Evolutionary conservation across 768 basidiomycete species (phyloP).

Genomic region (Mycena galericulata): DNA sequence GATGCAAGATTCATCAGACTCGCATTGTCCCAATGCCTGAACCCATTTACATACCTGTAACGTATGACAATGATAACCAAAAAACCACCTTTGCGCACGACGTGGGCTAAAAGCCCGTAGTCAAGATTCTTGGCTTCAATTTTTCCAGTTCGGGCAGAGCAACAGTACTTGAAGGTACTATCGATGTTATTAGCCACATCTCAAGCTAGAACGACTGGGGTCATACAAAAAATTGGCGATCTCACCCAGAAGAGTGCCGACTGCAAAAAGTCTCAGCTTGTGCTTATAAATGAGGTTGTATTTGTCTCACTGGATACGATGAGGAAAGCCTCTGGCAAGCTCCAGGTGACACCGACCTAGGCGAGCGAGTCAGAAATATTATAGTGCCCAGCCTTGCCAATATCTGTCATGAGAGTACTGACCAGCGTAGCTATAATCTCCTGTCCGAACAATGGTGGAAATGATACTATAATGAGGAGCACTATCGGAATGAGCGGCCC

Average conservation of each 20-base stretch:
- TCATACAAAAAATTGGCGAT: constrained; percentile 72
- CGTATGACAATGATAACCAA: constrained; percentile 65
- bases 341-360: constrained; percentile 11
- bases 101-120: constrained; percentile 52
- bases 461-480: constrained; percentile 61
- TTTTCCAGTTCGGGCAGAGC: constrained; percentile 63
- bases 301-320: constrained; percentile 57
- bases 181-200: neutral
- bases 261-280: constrained; percentile 23
- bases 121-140: constrained; percentile 49
- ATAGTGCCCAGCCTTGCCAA: too few relatives aligned
- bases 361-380: too few relatives aligned
- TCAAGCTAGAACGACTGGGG: neutral
- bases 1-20: too few relatives aligned
- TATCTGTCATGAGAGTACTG: too few relatives aligned
- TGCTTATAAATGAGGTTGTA: neutral
- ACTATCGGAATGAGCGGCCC: constrained; percentile 69
- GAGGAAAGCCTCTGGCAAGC: constrained; percentile 51
- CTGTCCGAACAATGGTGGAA: constrained; percentile 56
- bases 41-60: too few relatives aligned
- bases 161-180: constrained; percentile 71
- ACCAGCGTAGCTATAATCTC: constrained; percentile 37
- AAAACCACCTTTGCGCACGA: constrained; percentile 78
- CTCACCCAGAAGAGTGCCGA: constrained; percentile 72
- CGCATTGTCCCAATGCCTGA: too few relatives aligned